Evolutionary conservation across 139 green algal species (phyloP), one percentile per base, ranked within the genome.

Genomic region (Tetradesmus obliquus): DNA sequence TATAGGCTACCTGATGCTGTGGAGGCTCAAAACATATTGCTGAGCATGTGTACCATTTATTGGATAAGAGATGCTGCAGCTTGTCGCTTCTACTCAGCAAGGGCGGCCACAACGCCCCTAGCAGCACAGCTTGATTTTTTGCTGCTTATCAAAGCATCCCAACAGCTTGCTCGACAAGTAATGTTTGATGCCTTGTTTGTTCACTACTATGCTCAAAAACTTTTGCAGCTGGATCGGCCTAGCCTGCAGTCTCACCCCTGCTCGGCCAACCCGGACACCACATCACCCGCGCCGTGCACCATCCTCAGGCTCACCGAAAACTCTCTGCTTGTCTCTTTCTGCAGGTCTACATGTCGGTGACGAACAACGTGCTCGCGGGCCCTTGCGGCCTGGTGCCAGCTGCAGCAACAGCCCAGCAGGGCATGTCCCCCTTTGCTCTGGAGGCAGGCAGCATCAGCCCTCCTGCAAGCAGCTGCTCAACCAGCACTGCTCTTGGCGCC

Each of bases 381-480:
- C 66, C 66, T 76, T 76, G 66, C n/a, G 66, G 66, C 66, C 66
- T 76, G 66, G 66, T 24, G 66, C 15, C 15, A 24, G 15, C 15
- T 24, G 66, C 66, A 76, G 66, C 66, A 76, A 76, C 66, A 24
- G 66, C 66, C n/a, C 66, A 76, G 66, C 15, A 76, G 15, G 15
- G 66, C 66, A 76, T 76, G 66, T 76, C 66, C 17, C 66, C 66
- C 66, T 76, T 76, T 76, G 66, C 66, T 76, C 17, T 76, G 15
- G 66, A 76, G 32, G 17, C 82, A 53, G 82, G 82, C 55, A 87
- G 55, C 82, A 72, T 87, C 55, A 87, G 82, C 20, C 82, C 82
- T 51, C 82, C 82, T 74, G 82, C 82, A 53, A 74, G 55, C 82
- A 87, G 82, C 82, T 87, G 82, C 24, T 87, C 82, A 6, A 87